These are phyloP conservation scores for Ascochyta koolunga DNA, from an alignment of 2,329 filamentous ascomycete genomes.

Conservation along the genomic window DNA sequence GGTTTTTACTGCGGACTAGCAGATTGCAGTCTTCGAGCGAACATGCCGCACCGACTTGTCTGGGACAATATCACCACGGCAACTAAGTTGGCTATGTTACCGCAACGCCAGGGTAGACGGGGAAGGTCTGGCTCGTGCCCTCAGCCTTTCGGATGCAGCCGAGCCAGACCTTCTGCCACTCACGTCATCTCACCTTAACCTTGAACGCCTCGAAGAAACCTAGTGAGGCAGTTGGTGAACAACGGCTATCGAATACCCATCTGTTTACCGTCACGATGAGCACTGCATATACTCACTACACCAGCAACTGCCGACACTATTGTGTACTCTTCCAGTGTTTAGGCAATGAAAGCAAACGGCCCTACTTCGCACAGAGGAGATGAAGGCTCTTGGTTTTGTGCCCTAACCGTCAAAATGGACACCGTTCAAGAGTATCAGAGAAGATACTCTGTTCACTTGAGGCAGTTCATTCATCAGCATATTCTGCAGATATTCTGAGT, in stretches of 20 bases:
- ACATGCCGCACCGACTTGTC: not conserved
- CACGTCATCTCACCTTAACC: constrained; percentile 1
- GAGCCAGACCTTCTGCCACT: constrained; percentile 1
- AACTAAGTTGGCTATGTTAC: not conserved
- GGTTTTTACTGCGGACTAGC: not conserved
- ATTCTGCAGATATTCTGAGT: not conserved
- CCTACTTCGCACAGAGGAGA: not conserved
- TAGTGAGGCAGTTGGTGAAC: not conserved
- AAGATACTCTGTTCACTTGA: not conserved
- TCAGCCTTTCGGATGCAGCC: constrained; percentile 8
- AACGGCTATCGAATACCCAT: not conserved
- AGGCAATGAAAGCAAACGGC: not conserved
- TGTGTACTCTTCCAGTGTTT: not conserved
- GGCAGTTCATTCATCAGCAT: not conserved
- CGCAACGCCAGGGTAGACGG: not conserved
- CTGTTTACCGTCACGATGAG: not conserved
- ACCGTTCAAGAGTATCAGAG: too few relatives aligned
- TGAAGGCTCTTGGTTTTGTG: not conserved
- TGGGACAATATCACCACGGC: not conserved
- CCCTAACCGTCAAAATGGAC: too few relatives aligned
- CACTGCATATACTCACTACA: not conserved
- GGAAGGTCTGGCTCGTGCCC: not conserved
- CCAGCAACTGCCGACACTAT: not conserved
- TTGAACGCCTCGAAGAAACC: not conserved
- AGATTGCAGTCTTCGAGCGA: not conserved